phyloP scores from a whole-genome alignment of 148 eudicot genomes.

The Rhododendron griersonianum region DNA sequence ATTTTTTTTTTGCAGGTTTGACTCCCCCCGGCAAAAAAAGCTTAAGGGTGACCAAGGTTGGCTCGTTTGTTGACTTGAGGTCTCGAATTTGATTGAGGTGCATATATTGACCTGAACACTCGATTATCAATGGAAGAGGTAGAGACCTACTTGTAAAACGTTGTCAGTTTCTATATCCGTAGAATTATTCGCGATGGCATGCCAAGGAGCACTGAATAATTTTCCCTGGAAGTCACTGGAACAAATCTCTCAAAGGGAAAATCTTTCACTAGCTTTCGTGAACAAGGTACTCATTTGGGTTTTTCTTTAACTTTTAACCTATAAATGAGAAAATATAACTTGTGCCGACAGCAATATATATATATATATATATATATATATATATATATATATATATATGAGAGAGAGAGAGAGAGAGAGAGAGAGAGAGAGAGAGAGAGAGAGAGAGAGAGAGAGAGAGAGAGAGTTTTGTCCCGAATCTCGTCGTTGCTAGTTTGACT shows the following conservation, averaged over 20 bases:
- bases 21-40: not conserved
- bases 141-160: not conserved
- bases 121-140: not conserved
- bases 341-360: conserved; percentile 21
- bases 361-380: too few relatives aligned
- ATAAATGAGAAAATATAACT: conserved; percentile 6
- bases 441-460: not conserved
- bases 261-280: conserved; percentile 25
- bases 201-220: not conserved
- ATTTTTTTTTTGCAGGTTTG: not conserved
- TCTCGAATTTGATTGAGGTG: not conserved
- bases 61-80: not conserved
- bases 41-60: not conserved
- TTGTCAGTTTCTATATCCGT: not conserved
- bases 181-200: not conserved
- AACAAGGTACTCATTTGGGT: conserved; percentile 9
- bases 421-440: conserved; percentile 2
- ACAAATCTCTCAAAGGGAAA: not conserved
- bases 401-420: not conserved
- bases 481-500: conserved; percentile 13
- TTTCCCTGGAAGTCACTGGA: not conserved
- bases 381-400: too few relatives aligned
- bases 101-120: not conserved
- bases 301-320: conserved; percentile 11
- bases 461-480: not conserved